A percentile compares a stretch with the other conserved stretches of the same genome.
These are phyloP conservation scores for Pilasporangium apinafurcum DNA, from an alignment of 352 stramenopile species.

Conservation along the genomic window DNA sequence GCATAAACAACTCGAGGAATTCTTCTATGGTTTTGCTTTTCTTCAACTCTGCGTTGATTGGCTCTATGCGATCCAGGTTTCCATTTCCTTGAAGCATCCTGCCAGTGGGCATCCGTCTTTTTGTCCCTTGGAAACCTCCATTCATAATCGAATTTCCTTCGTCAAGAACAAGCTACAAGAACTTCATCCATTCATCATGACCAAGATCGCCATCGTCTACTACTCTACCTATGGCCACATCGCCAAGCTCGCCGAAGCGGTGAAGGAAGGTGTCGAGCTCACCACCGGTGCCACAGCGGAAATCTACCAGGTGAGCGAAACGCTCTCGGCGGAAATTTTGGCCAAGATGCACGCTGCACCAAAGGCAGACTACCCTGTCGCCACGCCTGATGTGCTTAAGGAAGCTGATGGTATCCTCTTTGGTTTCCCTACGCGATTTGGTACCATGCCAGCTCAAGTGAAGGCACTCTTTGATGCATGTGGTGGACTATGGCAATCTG, in stretches of 20 bases:
- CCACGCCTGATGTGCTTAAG: constrained; percentile 19
- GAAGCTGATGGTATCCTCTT: constrained; percentile 70
- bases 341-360: constrained; percentile 51
- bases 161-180: neutral
- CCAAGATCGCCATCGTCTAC: constrained; percentile 81
- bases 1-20: too few relatives aligned
- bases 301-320: constrained; percentile 46
- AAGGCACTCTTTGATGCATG: constrained; percentile 88
- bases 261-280: constrained; percentile 73
- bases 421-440: constrained; percentile 61
- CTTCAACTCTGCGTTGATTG: too few relatives aligned
- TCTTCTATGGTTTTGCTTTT: too few relatives aligned
- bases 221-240: constrained; percentile 88
- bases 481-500: constrained; percentile 79
- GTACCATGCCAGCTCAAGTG: constrained; percentile 73
- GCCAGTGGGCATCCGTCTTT: too few relatives aligned
- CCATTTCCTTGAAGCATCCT: too few relatives aligned
- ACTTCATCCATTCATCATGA: constrained; percentile 27
- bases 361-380: constrained; percentile 27
- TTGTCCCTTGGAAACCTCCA: too few relatives aligned
- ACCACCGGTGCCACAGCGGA: constrained; percentile 22
- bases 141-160: constrained; percentile 3
- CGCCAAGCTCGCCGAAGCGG: constrained; percentile 55
- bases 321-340: constrained; percentile 44
- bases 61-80: too few relatives aligned